Base-by-base conservation (phyloP, 768 basidiomycete genomes). In the Amanita pseudoporphyria region DNA sequence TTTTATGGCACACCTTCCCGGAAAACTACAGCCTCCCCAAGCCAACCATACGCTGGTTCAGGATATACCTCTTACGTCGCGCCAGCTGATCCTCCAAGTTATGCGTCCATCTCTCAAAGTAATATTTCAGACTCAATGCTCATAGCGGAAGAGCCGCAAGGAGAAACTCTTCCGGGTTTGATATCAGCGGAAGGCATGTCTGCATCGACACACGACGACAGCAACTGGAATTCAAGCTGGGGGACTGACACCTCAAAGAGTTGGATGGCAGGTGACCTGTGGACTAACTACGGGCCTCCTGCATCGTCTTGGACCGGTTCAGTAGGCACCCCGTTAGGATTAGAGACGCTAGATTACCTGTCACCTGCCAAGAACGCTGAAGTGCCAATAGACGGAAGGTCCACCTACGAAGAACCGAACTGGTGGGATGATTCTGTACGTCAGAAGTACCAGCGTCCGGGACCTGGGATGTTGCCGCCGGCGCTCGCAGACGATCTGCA, bases 381-480 rank as follows among this genome's bases (percentile, higher is more conserved):
- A 2, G 63, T 69, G 62, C 53, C 63, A 37, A 84, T 89, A 55
- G 77, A 79, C 64, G 84, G 81, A 6, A 70, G 86, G 40, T 69
- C 72, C 46, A 68, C 67, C 6, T 59, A 68, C 2, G 84, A 89
- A 59, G 87, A 89, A 63, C 64, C 62, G 16, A 66, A 68, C 40
- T 89, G 87, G 87, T 88, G 81, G 81, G 76, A 84, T 60, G 57
- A 69, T 6, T 70, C 70, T 14, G 56, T 71, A 16, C 74, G 77
- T 37, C 67, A 67, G 35, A 62, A 49, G 38, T 58, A 62, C 56
- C 60, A 64, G 37, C 79, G 86, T 19, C 87, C 87, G 0, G 87
- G 87, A 3, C 72, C 74, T 1, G 87, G 87, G 14, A 72, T 87
- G 38, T 69, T 89, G 18, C 77, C 87, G 0, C 81, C 86, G 2